A percentile compares a stretch with the other conserved stretches of the same genome.
Conservation (phyloP, 495 filamentous ascomycete species). For the Tetracladium marchalianum region DNA sequence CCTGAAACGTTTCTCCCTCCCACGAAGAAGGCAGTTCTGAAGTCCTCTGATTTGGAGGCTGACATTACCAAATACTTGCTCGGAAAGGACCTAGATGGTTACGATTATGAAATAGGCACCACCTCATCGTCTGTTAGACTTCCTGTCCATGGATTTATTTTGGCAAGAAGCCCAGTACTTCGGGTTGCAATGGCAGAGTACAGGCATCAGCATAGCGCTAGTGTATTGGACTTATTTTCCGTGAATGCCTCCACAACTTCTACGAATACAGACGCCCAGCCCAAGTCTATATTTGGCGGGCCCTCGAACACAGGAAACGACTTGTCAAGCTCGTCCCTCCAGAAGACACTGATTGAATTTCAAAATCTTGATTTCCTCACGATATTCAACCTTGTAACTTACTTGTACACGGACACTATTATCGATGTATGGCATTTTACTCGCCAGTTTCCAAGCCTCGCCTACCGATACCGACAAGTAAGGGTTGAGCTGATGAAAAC, state of each 20-base stretch:
- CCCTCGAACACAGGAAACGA: neutral
- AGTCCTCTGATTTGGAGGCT: constrained; percentile 13
- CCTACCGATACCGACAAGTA: constrained; percentile 62
- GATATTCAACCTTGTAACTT: constrained; percentile 65
- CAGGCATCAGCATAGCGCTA: constrained; percentile 27
- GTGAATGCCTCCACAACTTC: neutral
- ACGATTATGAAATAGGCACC: constrained; percentile 31
- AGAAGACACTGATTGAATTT: constrained; percentile 13
- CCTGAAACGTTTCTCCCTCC: constrained; percentile 11
- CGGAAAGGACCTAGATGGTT: constrained; percentile 29
- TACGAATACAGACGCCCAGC: neutral
- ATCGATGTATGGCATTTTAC: constrained; percentile 79
- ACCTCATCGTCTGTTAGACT: constrained; percentile 51
- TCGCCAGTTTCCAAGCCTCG: constrained; percentile 48
- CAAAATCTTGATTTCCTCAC: constrained; percentile 47
- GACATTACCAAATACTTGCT: constrained; percentile 19
- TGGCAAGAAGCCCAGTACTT: constrained; percentile 62
- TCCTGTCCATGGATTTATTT: constrained; percentile 74
- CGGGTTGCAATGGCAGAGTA: constrained; percentile 48
- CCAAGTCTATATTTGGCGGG: constrained; percentile 3
- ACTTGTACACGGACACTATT: constrained; percentile 69
- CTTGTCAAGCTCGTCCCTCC: neutral
- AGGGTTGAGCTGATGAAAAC: constrained; percentile 76
- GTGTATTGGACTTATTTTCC: constrained; percentile 8
- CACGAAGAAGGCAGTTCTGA: constrained; percentile 17